A percentile compares a stretch with the other conserved stretches of the same genome.
These are phyloP conservation scores for Tolypocladium guangdongense DNA, from an alignment of 2,329 filamentous ascomycete genomes.

Conservation along the genomic window DNA sequence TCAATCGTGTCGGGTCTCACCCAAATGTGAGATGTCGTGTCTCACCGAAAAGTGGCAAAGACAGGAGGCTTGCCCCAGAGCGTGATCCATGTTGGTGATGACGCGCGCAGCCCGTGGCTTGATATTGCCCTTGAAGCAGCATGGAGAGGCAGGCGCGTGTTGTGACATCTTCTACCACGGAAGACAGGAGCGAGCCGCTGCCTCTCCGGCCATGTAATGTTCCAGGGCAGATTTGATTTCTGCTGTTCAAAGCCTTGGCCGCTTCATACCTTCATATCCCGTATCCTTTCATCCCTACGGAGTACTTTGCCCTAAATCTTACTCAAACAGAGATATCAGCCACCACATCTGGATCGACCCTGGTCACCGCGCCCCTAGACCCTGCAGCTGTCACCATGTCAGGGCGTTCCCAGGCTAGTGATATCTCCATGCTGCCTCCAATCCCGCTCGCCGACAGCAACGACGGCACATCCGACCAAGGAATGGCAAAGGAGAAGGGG, in stretches of 20 bases:
- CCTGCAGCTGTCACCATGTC: conserved; percentile 4
- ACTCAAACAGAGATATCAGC: background rate
- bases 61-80: background rate
- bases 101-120: background rate
- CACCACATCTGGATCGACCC: background rate
- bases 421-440: conserved; percentile 6
- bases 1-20: too few relatives aligned
- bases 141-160: background rate
- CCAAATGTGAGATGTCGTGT: too few relatives aligned
- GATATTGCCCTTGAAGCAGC: too few relatives aligned
- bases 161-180: background rate
- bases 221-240: background rate
- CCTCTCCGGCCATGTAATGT: background rate
- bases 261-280: background rate
- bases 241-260: background rate
- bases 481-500: background rate
- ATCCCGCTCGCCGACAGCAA: background rate
- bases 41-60: background rate
- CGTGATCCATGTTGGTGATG: background rate
- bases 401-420: conserved; percentile 1
- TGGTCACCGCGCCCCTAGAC: background rate
- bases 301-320: background rate
- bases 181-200: background rate
- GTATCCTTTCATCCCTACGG: background rate
- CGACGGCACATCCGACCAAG: background rate